Base-by-base conservation (phyloP, 371 early-diverging fungal species). In the Mycotypha africana region DNA sequence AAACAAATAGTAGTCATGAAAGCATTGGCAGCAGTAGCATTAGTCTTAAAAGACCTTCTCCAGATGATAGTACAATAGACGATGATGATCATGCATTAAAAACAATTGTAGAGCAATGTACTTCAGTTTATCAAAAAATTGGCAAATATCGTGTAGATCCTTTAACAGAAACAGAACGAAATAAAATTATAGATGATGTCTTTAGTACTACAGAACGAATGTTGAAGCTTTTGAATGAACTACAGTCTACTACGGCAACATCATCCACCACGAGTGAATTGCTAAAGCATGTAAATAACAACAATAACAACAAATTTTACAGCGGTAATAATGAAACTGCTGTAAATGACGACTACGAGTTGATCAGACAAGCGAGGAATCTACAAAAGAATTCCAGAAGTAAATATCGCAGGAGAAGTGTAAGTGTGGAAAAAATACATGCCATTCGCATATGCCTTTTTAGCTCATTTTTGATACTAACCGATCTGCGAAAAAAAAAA, bases 281-380 rank as follows among this genome's bases (percentile, higher is more conserved):
- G n/a, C n/a, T n/a, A n/a, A n/a, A n/a, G n/a, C 25, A 12, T n/a
- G 9, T 30, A 21, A 2, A 20, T 14, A 6, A 14, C 34, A 33
- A 15, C 34, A 5, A n/a, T n/a, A n/a, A n/a, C n/a, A n/a, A n/a
- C n/a, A n/a, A n/a, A n/a, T n/a, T n/a, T n/a, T n/a, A n/a, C n/a
- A n/a, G n/a, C n/a, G n/a, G n/a, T n/a, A 28, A 28, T 12, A 28
- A 6, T 28, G 30, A 28, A 8, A 8, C 30, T 28, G 30, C 46
- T 12, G 25, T 32, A n/a, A 30, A 20, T 15, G 39, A 44, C 16
- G 51, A 65, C 40, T 62, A 69, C 47, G 51, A 52, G 38, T 33
- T 65, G 53, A 69, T 69, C 26, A 52, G 66, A 25, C 62, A 65
- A 50, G 60, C 66, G 35, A 46, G 65, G 19, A 62, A 58, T 40